Evolutionary conservation across 2,329 filamentous ascomycete species (phyloP).

Genomic region (Sphaerulina vaccinii): DNA sequence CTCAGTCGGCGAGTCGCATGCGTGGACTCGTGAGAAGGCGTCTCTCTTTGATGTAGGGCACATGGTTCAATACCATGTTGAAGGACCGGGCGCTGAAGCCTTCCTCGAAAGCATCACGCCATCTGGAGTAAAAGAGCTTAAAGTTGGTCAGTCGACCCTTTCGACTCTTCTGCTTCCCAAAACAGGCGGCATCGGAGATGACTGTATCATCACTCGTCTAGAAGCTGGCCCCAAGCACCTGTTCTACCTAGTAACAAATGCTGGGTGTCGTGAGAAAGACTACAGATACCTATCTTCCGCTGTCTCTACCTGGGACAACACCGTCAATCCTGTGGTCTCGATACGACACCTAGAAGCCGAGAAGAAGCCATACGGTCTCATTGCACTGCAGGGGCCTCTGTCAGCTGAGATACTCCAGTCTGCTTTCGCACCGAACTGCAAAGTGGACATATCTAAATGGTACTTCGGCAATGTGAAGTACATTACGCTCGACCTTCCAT

Average conservation of each 20-base stretch:
- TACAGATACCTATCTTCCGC: conserved; percentile 71
- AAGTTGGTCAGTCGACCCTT: conserved; percentile 70
- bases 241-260: conserved; percentile 96
- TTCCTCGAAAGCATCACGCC: conserved; percentile 87
- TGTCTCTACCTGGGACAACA: conserved; percentile 60
- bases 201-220: conserved; percentile 86
- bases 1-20: conserved; percentile 79
- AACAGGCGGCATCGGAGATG: conserved; percentile 90
- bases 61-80: conserved; percentile 87
- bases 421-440: conserved; percentile 56
- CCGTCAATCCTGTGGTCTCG: conserved; percentile 42
- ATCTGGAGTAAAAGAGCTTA: conserved; percentile 64
- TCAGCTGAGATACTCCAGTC: conserved; percentile 67
- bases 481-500: conserved; percentile 63
- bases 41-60: conserved; percentile 95
- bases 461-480: conserved; percentile 78
- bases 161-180: conserved; percentile 77
- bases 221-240: conserved; percentile 48
- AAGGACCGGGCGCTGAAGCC: conserved; percentile 72
- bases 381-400: conserved; percentile 86
- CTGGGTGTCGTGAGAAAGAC: conserved; percentile 87
- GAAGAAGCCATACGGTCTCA: conserved; percentile 66
- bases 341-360: conserved; percentile 38
- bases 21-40: conserved; percentile 82
- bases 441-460: conserved; percentile 59